A percentile compares a stretch with the other conserved stretches of the same genome.
These are phyloP conservation scores for Fusarium drepaniforme DNA, from an alignment of 2,329 filamentous ascomycete species.

Conservation along the genomic window DNA sequence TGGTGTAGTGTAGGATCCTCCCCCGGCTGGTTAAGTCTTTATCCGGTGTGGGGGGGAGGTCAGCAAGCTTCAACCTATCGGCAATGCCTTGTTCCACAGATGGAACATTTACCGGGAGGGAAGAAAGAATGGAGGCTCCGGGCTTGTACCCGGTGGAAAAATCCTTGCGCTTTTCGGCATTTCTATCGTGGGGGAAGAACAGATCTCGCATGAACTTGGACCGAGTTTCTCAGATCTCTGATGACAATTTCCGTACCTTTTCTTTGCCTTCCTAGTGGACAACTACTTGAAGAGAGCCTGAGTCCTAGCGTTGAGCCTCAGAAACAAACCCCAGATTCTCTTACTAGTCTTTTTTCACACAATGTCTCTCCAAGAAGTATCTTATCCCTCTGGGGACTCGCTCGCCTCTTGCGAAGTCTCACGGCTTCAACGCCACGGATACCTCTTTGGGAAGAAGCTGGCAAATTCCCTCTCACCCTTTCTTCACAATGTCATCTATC, in stretches of 20 bases:
- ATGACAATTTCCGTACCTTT: slow-evolving; percentile 7
- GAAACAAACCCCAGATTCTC: not conserved
- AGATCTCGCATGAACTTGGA: slow-evolving; percentile 12
- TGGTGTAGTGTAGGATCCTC: slow-evolving; percentile 1
- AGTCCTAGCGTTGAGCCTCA: not conserved
- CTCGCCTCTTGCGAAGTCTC: slow-evolving; percentile 38
- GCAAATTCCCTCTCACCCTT: slow-evolving; percentile 67
- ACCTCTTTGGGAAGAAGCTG: slow-evolving; percentile 70
- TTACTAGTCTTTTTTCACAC: not conserved
- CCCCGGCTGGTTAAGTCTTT: slow-evolving; percentile 31
- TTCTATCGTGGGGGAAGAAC: not conserved
- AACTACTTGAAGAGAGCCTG: slow-evolving; percentile 26
- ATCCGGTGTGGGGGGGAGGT: slow-evolving; percentile 16
- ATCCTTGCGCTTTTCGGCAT: slow-evolving; percentile 19
- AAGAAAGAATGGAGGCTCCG: not conserved
- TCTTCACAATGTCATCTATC: slow-evolving; percentile 66
- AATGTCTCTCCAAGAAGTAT: slow-evolving; percentile 36
- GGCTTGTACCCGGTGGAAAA: slow-evolving; percentile 32
- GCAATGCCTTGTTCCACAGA: slow-evolving; percentile 8
- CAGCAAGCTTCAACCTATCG: slow-evolving; percentile 1
- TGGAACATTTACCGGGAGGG: not conserved
- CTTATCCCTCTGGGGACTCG: slow-evolving; percentile 38
- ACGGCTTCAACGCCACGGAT: slow-evolving; percentile 60
- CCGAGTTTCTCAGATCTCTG: slow-evolving; percentile 6
- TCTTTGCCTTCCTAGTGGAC: slow-evolving; percentile 18